Evolutionary conservation across 345 rosid species (phyloP), one percentile per base, ranked within the genome.

Genomic region (Salix caprea): DNA sequence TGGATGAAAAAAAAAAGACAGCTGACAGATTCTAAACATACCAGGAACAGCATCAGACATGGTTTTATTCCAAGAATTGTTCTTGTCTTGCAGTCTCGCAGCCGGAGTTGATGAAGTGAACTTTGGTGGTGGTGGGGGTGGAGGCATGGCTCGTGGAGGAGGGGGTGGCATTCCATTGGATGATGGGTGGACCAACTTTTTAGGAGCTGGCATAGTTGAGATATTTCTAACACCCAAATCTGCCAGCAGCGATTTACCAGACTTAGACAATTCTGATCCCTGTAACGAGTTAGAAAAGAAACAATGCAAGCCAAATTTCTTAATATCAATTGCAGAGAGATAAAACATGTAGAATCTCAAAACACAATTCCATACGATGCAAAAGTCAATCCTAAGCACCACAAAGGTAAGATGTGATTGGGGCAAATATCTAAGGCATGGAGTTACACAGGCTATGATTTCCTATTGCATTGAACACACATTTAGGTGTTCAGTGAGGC

Each of bases 71-170:
- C 67, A 24, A 74, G 66, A 30, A 24, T 28, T 69, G 65, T 56
- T 80, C 73, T 74, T 74, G 40, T 81, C 88, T 23, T 76, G 82
- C 52, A 14, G 65, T 58, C 69, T 82, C 30, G 76, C 69, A 65
- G 81, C 58, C 21, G 85, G 74, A 15, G 76, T 73, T 36, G 85
- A 58, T 7, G 87, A 71, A 15, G 74, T 79, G 77, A 90, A 85
- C 70, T 89, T 87, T 32, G 92, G 94, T 24, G 88, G 89, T 1
- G 87, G 87, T 2, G 82, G 91, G n/a, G 87, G 91, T 4, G 86
- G 88, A 16, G 80, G 84, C 86, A 85, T 88, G 77, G 81, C 75
- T 82, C 80, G 80, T 75, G 90, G 87, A 46, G 88, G 82, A 7
- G 88, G 84, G 5, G 85, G 79, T 2, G 75, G 86, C 84, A 87